Evolutionary conservation across 1,139 yeast genomes (phyloP).

Genomic region (Kazachstania sp.): DNA sequence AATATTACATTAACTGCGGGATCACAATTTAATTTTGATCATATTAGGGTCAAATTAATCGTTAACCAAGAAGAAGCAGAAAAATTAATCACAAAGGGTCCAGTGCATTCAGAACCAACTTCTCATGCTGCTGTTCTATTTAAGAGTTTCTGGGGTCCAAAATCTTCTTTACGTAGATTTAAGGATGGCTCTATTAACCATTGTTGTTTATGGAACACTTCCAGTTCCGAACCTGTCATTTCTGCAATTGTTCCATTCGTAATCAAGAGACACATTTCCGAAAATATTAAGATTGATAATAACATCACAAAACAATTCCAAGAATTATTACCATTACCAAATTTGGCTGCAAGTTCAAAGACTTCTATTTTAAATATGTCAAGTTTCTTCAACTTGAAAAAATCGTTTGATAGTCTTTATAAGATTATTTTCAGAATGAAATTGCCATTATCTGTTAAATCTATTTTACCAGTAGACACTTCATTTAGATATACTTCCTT

Average conservation of each 20-base stretch:
- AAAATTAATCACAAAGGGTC: slow-evolving; percentile 79
- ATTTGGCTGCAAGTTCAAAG: slow-evolving; percentile 46
- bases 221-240: slow-evolving; percentile 57
- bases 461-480: slow-evolving; percentile 64
- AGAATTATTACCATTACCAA: slow-evolving; percentile 49
- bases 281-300: slow-evolving; percentile 37
- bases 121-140: slow-evolving; percentile 54
- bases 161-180: slow-evolving; percentile 79
- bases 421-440: slow-evolving; percentile 40
- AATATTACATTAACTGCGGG: slow-evolving; percentile 16
- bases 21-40: slow-evolving; percentile 24
- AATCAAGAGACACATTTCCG: slow-evolving; percentile 53
- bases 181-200: slow-evolving; percentile 84
- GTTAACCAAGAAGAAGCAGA: slow-evolving; percentile 72
- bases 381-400: slow-evolving; percentile 49
- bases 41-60: slow-evolving; percentile 50
- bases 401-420: slow-evolving; percentile 59
- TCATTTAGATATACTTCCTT: slow-evolving; percentile 67
- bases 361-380: slow-evolving; percentile 45
- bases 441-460: slow-evolving; percentile 64
- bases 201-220: slow-evolving; percentile 75
- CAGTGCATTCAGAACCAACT: slow-evolving; percentile 45
- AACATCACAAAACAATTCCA: slow-evolving; percentile 39
- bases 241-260: slow-evolving; percentile 56
- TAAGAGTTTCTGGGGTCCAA: slow-evolving; percentile 82